These are phyloP conservation scores for Ceraceosorus bombacis DNA, from an alignment of 1,284 basidiomycete genomes.

Conservation along the genomic window DNA sequence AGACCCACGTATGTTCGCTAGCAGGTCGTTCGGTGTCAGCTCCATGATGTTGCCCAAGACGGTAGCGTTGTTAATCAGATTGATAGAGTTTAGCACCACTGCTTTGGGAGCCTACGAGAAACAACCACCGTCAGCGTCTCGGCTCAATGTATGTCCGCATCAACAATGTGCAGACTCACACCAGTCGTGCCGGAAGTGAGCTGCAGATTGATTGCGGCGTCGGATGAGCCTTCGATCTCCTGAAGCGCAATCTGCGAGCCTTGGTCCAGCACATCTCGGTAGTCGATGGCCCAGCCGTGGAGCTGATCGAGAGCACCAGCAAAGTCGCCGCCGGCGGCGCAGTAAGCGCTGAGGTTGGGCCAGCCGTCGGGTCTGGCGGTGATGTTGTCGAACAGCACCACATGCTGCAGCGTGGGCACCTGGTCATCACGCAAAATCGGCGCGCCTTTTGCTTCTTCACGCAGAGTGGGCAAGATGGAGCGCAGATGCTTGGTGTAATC, in stretches of 20 bases:
- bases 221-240: slow-evolving; percentile 51
- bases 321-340: slow-evolving; percentile 20
- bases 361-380: slow-evolving; percentile 23
- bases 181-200: slow-evolving; percentile 78
- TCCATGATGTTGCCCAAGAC: slow-evolving; percentile 65
- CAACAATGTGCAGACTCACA: slow-evolving; percentile 47
- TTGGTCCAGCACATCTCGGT: slow-evolving; percentile 24
- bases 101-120: slow-evolving; percentile 23
- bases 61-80: slow-evolving; percentile 69
- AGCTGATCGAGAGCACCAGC: slow-evolving; percentile 18
- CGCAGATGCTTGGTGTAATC: slow-evolving; percentile 50
- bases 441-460: not conserved
- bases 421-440: slow-evolving; percentile 55
- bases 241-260: not conserved
- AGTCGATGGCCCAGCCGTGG: slow-evolving; percentile 21
- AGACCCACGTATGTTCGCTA: slow-evolving; percentile 22
- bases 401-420: slow-evolving; percentile 60
- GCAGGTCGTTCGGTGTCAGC: slow-evolving; percentile 21
- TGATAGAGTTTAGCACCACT: slow-evolving; percentile 52
- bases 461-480: slow-evolving; percentile 59
- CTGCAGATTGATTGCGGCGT: slow-evolving; percentile 72
- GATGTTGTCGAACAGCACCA: slow-evolving; percentile 65
- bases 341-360: slow-evolving; percentile 27
- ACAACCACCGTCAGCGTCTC: not conserved
- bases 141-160: not conserved